Conservation (phyloP, 805 yeast species). For the Zygosaccharomyces kombuchaensis region DNA sequence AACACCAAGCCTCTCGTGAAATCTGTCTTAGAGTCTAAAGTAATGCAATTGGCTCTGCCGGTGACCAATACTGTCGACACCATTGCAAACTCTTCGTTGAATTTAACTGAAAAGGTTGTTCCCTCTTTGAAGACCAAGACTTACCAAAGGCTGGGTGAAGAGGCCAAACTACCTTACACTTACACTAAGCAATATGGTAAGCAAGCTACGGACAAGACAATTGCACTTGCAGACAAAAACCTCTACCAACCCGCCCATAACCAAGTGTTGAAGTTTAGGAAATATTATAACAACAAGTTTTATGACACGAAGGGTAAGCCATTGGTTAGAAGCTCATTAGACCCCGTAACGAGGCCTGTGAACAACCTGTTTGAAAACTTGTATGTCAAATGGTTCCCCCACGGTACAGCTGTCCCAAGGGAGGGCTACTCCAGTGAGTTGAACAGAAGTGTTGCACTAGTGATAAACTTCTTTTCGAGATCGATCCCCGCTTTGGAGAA, state of each 20-base stretch:
- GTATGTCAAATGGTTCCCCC: constrained; percentile 45
- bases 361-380: constrained; percentile 49
- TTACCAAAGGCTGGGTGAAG: constrained; percentile 44
- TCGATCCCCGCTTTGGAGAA: constrained; percentile 36
- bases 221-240: constrained; percentile 33
- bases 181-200: constrained; percentile 40
- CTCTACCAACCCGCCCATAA: constrained; percentile 47
- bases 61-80: constrained; percentile 47
- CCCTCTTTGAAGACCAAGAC: constrained; percentile 59
- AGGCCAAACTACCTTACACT: constrained; percentile 49
- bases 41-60: constrained; percentile 40
- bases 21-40: constrained; percentile 28
- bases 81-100: constrained; percentile 52
- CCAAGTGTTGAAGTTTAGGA: constrained; percentile 46
- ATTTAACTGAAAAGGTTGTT: constrained; percentile 49
- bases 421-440: constrained; percentile 53
- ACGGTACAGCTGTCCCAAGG: constrained; percentile 39
- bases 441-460: constrained; percentile 45
- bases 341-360: constrained; percentile 58
- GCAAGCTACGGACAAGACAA: constrained; percentile 33
- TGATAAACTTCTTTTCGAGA: constrained; percentile 39
- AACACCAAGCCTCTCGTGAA: constrained; percentile 34
- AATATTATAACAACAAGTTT: constrained; percentile 46
- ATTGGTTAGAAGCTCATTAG: constrained; percentile 54
- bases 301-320: constrained; percentile 62